Conservation (phyloP, 345 rosid species). For the Eucalyptus sp. region DNA sequence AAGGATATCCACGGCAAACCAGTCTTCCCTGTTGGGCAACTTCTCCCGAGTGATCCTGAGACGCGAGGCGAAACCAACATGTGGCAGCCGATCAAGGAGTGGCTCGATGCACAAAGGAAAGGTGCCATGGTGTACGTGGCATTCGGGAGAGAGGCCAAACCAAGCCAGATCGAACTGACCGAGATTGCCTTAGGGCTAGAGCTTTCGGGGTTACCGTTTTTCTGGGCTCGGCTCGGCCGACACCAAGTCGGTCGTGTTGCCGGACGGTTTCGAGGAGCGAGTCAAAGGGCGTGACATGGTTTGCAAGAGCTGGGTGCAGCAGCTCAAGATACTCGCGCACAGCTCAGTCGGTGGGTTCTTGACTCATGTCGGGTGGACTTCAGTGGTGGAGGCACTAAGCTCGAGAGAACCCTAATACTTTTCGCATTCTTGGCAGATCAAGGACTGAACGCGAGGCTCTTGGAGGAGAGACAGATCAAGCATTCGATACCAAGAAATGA, state of each 20-base stretch:
- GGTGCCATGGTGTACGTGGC: slow-evolving; percentile 12
- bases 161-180: slow-evolving; percentile 7
- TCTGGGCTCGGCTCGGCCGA: slow-evolving; percentile 12
- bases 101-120: not conserved
- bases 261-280: too few species aligned
- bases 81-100: too few species aligned
- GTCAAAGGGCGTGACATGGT: too few species aligned
- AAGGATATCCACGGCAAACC: too few species aligned
- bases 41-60: not conserved
- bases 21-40: too few species aligned
- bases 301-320: too few species aligned
- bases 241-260: not conserved
- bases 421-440: slow-evolving; percentile 2
- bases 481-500: not conserved
- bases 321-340: slow-evolving; percentile 7
- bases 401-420: not conserved
- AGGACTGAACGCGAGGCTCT: slow-evolving; percentile 13
- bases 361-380: slow-evolving; percentile 19
- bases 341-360: slow-evolving; percentile 21
- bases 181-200: slow-evolving; percentile 25
- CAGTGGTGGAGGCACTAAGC: slow-evolving; percentile 10
- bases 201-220: slow-evolving; percentile 17
- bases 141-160: slow-evolving; percentile 27
- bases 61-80: not conserved
- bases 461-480: slow-evolving; percentile 11